These are phyloP conservation scores for Syncephalastrum contaminatum DNA, from an alignment of 371 early-diverging fungal genomes.

Conservation along the genomic window DNA sequence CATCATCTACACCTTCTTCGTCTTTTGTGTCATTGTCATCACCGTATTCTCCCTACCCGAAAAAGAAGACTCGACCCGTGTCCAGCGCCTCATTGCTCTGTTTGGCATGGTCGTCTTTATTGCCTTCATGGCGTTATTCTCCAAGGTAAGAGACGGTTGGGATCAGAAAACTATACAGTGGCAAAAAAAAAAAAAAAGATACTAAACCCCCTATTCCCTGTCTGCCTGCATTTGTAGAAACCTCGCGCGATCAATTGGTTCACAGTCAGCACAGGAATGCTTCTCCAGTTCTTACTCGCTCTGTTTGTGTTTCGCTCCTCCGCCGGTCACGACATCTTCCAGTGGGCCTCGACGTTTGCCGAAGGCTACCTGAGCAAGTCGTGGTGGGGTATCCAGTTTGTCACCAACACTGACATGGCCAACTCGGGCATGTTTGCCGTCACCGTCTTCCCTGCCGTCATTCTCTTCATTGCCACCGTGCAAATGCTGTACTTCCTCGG, in stretches of 20 bases:
- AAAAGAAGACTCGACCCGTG: slow-evolving; percentile 53
- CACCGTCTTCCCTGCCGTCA: slow-evolving; percentile 78
- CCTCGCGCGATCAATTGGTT: slow-evolving; percentile 69
- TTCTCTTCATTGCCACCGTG: slow-evolving; percentile 87
- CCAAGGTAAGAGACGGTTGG: slow-evolving; percentile 39
- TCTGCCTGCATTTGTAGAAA: slow-evolving; percentile 31
- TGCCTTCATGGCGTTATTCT: slow-evolving; percentile 47
- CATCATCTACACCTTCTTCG: slow-evolving; percentile 31
- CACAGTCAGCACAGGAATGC: slow-evolving; percentile 73
- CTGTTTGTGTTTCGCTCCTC: slow-evolving; percentile 76
- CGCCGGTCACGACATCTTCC: slow-evolving; percentile 78
- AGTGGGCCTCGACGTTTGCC: slow-evolving; percentile 67
- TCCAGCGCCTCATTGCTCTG: slow-evolving; percentile 75
- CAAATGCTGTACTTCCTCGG: slow-evolving; percentile 85
- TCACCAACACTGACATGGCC: slow-evolving; percentile 59
- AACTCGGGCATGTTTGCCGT: slow-evolving; percentile 59
- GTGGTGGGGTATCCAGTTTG: slow-evolving; percentile 62
- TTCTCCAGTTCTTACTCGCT: slow-evolving; percentile 80
- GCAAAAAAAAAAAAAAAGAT: not conserved
- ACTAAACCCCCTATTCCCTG: not conserved
- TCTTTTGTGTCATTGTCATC: slow-evolving; percentile 52
- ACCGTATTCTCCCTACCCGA: slow-evolving; percentile 61
- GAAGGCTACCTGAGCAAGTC: slow-evolving; percentile 70
- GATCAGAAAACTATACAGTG: not conserved
- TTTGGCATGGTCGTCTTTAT: slow-evolving; percentile 72